phyloP scores from a whole-genome alignment of 2,329 filamentous ascomycete species.

The Ophiocordyceps robertsii region DNA sequence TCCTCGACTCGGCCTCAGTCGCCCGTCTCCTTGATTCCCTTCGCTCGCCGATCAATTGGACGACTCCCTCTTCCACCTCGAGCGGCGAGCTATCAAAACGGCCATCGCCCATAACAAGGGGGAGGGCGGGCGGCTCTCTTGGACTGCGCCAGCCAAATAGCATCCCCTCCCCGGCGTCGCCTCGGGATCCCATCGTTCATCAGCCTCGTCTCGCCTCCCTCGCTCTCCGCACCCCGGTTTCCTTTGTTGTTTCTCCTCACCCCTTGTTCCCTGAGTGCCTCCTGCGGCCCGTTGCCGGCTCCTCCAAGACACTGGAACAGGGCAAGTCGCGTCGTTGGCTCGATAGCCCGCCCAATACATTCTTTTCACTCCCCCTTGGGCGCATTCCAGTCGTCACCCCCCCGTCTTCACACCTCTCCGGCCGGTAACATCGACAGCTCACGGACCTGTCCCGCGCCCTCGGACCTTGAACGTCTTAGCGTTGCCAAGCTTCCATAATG shows the following conservation, averaged over 20 bases:
- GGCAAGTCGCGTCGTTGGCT: slow-evolving; percentile 7
- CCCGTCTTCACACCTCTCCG: background rate
- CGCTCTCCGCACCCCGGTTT: background rate
- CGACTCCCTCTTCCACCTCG: too few species aligned
- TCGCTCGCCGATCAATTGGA: too few species aligned
- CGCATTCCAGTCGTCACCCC: slow-evolving; percentile 13
- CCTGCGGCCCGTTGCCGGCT: background rate
- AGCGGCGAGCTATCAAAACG: too few species aligned
- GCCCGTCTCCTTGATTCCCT: too few species aligned
- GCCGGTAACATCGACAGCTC: background rate
- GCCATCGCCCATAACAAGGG: too few species aligned
- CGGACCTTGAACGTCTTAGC: background rate
- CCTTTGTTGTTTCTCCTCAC: background rate
- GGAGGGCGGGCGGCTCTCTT: too few species aligned
- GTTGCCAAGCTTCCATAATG: background rate
- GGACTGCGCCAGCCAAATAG: too few species aligned
- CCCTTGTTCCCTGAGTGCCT: background rate
- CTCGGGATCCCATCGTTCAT: too few species aligned
- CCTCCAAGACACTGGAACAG: slow-evolving; percentile 3
- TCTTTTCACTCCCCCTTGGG: slow-evolving; percentile 11
- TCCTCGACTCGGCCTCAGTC: too few species aligned
- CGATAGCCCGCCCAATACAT: slow-evolving; percentile 11
- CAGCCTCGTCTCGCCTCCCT: too few species aligned
- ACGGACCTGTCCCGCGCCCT: background rate
- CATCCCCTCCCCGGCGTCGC: too few species aligned